Percentiles rank a stretch among this genome's conserved stretches.
These are phyloP conservation scores for Polyplosphaeria fusca DNA, from an alignment of 495 filamentous ascomycete genomes.

Conservation along the genomic window DNA sequence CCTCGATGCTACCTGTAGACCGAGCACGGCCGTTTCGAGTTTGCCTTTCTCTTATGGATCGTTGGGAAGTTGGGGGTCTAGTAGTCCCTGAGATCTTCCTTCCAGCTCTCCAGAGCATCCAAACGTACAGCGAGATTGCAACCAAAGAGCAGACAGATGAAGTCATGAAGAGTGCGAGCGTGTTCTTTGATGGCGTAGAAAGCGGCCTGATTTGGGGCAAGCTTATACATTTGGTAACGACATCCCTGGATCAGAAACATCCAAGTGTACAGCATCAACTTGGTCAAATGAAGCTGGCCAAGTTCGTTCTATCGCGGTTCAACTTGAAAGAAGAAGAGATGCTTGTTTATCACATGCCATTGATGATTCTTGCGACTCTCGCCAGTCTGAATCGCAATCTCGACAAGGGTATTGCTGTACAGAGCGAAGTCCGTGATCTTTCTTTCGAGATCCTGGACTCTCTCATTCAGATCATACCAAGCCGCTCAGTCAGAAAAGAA, in stretches of 20 bases:
- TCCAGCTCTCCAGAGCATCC: constrained; percentile 75
- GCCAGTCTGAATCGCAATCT: constrained; percentile 49
- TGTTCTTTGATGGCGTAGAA: constrained; percentile 97
- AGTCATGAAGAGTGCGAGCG: constrained; percentile 84
- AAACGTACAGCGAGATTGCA: constrained; percentile 61
- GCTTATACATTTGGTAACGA: constrained; percentile 57
- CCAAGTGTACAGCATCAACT: constrained; percentile 46
- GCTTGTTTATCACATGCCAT: constrained; percentile 77
- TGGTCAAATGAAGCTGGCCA: constrained; percentile 66
- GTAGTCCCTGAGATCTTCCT: constrained; percentile 86
- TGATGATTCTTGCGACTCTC: constrained; percentile 65
- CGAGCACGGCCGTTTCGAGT: constrained; percentile 86
- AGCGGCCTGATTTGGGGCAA: constrained; percentile 89
- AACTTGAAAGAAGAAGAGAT: constrained; percentile 97
- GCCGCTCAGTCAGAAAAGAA: constrained; percentile 18
- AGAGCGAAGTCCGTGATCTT: constrained; percentile 26
- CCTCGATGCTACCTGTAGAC: constrained; percentile 57
- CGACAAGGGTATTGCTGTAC: constrained; percentile 39
- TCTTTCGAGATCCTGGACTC: constrained; percentile 29
- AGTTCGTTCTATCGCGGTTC: constrained; percentile 82
- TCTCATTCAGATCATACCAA: constrained; percentile 28
- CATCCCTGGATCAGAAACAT: constrained; percentile 50
- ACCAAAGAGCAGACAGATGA: constrained; percentile 71
- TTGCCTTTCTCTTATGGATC: constrained; percentile 92
- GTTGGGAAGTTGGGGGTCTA: constrained; percentile 90